Evolutionary conservation across 2,329 filamentous ascomycete genomes (phyloP), one percentile per base, ranked within the genome.

Genomic region (Pyricularia sp.): DNA sequence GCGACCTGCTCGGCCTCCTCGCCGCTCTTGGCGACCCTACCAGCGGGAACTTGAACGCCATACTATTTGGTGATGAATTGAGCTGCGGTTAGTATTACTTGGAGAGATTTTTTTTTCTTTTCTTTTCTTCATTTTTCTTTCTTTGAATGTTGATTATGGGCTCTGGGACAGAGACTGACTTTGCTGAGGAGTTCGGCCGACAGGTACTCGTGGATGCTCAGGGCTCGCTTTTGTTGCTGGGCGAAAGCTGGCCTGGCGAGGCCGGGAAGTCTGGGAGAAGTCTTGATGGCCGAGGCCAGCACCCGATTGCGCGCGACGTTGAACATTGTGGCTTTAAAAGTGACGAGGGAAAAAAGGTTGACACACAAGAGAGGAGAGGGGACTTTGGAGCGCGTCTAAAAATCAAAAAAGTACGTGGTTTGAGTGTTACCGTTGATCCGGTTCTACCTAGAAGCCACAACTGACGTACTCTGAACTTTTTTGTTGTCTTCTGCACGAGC

Each of bases 191-290:
- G 90, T 80, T 94, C 92, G 76, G 93, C 93, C 76, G 95, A 97
- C 78, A 94, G 91, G 84, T 97, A 98, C 85, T 99, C 95, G 86
- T 99, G 95, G 78, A 99, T 97, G 79, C 93, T 95, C 79, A 99
- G 88, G 78, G 91, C 90, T 84, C 95, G 89, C 82, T 86, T 88
- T 83, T 68, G 67, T 68, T 97, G 94, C 82, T 95, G 87, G 75
- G 82, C 86, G 59, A 63, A 20, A 63, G 59, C 25, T 63, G 25
- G 59, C 59, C 59, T 63, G 23, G 59, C 59, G 76, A 86, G 80
- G 76, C 89, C 86, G 82, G 92, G 84, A 73, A 86, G 80, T 82
- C 85, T 86, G 77, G 84, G 77, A 72, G 82, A 78, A 73, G 84
- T 81, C 67, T 82, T 78, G 28, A 96, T 81, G 81, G 91, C 91